Base-by-base conservation (phyloP, 768 basidiomycete species). In the Boletus reticuloceps region DNA sequence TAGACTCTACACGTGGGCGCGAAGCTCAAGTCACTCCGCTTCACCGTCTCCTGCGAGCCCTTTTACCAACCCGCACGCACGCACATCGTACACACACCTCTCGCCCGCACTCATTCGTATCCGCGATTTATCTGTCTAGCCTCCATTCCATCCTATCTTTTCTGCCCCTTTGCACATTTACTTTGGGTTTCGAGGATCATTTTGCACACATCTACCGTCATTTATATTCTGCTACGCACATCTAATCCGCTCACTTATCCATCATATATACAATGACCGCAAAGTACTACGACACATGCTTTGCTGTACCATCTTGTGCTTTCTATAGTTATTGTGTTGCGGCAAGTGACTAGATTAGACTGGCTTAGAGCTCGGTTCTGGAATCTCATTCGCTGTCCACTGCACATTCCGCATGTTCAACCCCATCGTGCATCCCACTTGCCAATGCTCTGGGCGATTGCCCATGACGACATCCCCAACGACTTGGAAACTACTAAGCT, bases 71-170 rank as follows among this genome's bases (percentile, higher is more conserved):
- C 77, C 79, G 42, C 73, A 67, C 49, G 84, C 83, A 10, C 81
- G 85, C 62, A 76, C 81, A 69, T 84, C 85, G 20, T 79, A 80
- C 39, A 70, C 80, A n/a, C 82, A 80, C 56, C 76, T 86, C 58
- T 73, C 78, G 1, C 74, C 82, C 5, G 66, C 75, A 27, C 72
- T 77, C 54, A 67, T 79, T 53, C 80, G 77, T 48, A 74, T 78
- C 38, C 76, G 77, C 50, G 78, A 78, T 64, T 71, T 75, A 31
- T 64, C 57, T 43, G 63, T 56, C 46, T 62, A 55, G 60, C 36
- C 31, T 27, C 45, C 37, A 16, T 16, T 19, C 39, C 22, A 56
- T 16, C 43, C 64, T 34, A 9, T 25, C 66, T 41, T 37, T 55
- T 9, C 36, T 12, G 14, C 29, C 8, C 29, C 40, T 31, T 53